Conservation (phyloP, 176 grass and related monocot species). For the Oryza rufipogon region DNA sequence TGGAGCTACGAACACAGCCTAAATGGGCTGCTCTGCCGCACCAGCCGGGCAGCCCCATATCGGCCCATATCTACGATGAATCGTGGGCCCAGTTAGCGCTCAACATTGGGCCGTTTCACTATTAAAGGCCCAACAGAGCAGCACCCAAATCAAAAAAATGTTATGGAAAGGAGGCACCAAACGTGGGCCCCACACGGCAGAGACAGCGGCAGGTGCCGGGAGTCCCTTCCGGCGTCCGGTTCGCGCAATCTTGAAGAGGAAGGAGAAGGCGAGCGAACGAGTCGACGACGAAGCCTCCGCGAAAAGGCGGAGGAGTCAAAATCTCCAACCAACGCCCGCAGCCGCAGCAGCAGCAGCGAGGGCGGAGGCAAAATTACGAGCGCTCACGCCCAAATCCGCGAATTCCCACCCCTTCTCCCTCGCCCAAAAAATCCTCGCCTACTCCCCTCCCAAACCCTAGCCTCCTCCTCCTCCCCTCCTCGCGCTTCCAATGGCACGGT, state of each 20-base stretch:
- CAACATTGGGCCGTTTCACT: too few relatives aligned
- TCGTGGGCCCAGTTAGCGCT: too few relatives aligned
- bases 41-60: too few relatives aligned
- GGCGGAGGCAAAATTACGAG: neutral
- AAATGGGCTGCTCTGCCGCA: too few relatives aligned
- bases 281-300: neutral
- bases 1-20: too few relatives aligned
- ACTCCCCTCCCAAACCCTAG: conserved; percentile 31
- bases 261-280: neutral
- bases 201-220: neutral
- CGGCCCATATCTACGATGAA: too few relatives aligned
- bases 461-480: neutral
- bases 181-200: neutral
- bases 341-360: neutral
- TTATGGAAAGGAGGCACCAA: neutral
- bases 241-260: conserved; percentile 19
- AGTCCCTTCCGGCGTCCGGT: neutral
- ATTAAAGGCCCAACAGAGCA: too few relatives aligned
- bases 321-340: conserved; percentile 12
- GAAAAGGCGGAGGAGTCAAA: conserved; percentile 38
- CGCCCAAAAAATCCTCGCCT: neutral
- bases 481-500: conserved; percentile 28
- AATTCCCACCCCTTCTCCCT: neutral
- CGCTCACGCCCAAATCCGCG: conserved; percentile 42
- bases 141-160: too few relatives aligned